Evolutionary conservation across 176 grass and related monocot species (phyloP), one percentile per base, ranked within the genome.

Genomic region (Guadua angustifolia): DNA sequence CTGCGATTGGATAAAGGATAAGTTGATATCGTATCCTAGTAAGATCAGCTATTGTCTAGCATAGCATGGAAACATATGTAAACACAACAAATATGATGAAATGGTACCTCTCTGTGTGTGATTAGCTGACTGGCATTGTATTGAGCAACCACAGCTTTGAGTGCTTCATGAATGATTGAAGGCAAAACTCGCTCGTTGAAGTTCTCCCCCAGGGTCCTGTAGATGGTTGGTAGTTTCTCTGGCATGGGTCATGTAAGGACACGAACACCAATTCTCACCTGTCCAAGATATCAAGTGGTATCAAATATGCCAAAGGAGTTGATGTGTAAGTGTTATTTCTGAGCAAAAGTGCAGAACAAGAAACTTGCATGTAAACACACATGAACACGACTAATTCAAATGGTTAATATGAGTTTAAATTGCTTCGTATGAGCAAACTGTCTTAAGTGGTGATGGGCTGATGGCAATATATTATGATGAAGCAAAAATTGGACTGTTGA

Each of bases 51-150:
- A 51, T 58, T 17, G 26, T 82, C 49, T 73, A 49, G 33, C 5
- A 43, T 24, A 57, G 8, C 29, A 59, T 44, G 26, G 11, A 67
- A 71, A 55, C 45, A 66, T 60, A 33, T 77, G 38, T 42, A 46
- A 59, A 83, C 25, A 71, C 25, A 61, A 42, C 9, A 74, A 71
- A 24, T 36, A 12, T 63, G 75, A 80, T 32, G 12, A 82, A 87
- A 61, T 1, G 14, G n/a, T 72, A 97, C 95, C 90, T 97, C 95
- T 97, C 94, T 94, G 76, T 94, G 95, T 53, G 95, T 97, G 70
- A 97, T 94, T 46, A 94, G 86, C 79, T 97, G 95, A 76, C 95
- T 97, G 66, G 95, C 92, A 88, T 97, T 97, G 92, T 97, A 97
- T 22, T 97, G 95, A 11, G 95, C 95, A 67, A 97, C 95, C 44